These are phyloP conservation scores for Aspergillus terreus DNA, from an alignment of 2,329 filamentous ascomycete species.

Conservation along the genomic window DNA sequence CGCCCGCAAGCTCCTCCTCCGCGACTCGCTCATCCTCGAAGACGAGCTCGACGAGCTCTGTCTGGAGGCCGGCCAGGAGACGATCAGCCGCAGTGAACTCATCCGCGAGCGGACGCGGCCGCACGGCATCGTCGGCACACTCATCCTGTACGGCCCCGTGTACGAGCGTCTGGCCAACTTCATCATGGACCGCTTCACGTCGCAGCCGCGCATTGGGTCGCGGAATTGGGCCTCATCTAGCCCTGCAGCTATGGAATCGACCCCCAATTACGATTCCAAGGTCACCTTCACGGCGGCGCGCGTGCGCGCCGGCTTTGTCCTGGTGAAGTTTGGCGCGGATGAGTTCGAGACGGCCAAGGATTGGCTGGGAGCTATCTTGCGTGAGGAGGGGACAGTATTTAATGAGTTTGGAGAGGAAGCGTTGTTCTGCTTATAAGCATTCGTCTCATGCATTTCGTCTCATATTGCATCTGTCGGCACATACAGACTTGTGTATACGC, in stretches of 20 bases:
- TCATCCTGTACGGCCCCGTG: constrained; percentile 73
- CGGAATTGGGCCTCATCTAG: constrained; percentile 61
- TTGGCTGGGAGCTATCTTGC: constrained; percentile 75
- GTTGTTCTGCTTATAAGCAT: constrained; percentile 62
- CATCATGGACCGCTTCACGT: constrained; percentile 74
- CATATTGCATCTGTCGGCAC: not conserved
- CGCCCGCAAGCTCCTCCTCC: constrained; percentile 65
- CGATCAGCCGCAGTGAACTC: constrained; percentile 18
- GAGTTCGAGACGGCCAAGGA: constrained; percentile 75
- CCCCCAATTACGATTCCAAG: constrained; percentile 43
- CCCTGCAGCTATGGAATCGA: constrained; percentile 17
- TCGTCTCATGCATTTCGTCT: not conserved
- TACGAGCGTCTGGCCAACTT: constrained; percentile 66
- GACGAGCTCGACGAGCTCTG: constrained; percentile 38
- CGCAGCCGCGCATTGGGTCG: constrained; percentile 75
- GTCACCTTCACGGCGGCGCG: constrained; percentile 79
- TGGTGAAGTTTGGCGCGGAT: constrained; percentile 85
- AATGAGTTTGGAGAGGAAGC: constrained; percentile 75
- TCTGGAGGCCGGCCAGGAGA: constrained; percentile 29
- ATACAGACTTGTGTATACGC: not conserved
- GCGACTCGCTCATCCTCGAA: constrained; percentile 78
- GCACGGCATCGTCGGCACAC: constrained; percentile 74
- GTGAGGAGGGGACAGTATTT: constrained; percentile 68
- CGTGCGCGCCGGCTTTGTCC: constrained; percentile 70
- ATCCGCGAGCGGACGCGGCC: constrained; percentile 63